Conservation (phyloP, 495 filamentous ascomycete species). For the Tuber calosporum region DNA sequence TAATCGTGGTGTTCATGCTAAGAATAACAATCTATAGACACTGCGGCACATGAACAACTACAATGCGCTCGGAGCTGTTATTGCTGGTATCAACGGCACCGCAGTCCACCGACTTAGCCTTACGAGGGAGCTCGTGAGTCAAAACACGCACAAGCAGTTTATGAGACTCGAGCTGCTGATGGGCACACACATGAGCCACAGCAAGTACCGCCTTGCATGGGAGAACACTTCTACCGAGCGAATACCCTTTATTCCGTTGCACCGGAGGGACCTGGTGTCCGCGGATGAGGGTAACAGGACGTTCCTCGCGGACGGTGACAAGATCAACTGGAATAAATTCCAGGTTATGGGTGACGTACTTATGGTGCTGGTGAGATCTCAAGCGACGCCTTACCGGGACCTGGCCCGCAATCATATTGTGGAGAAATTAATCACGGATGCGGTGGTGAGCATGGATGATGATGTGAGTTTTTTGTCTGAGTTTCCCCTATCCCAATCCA, state of each 20-base stretch:
- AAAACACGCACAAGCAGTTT: conserved; percentile 66
- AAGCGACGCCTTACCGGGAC: conserved; percentile 71
- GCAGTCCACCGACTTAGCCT: conserved; percentile 78
- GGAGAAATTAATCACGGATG: conserved; percentile 38
- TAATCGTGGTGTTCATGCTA: conserved; percentile 7
- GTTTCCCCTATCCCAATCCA: not conserved
- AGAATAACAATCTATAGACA: conserved; percentile 47
- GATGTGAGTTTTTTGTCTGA: conserved; percentile 32
- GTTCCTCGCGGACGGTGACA: conserved; percentile 64
- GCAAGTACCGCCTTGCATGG: conserved; percentile 91
- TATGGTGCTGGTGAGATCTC: conserved; percentile 80
- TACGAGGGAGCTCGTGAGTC: conserved; percentile 68
- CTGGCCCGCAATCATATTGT: conserved; percentile 44
- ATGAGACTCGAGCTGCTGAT: conserved; percentile 85
- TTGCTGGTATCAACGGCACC: conserved; percentile 85
- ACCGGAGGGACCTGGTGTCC: conserved; percentile 77
- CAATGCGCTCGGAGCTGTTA: conserved; percentile 83
- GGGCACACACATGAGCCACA: conserved; percentile 83
- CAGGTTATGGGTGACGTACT: conserved; percentile 92
- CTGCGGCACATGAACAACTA: conserved; percentile 93
- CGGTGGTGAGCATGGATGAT: conserved; percentile 39
- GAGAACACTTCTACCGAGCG: conserved; percentile 83
- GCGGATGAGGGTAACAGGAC: conserved; percentile 90
- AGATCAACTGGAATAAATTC: conserved; percentile 98
- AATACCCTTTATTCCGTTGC: conserved; percentile 91